Evolutionary conservation across 164 flowering plant genomes (phyloP).

Genomic region (Annona squamosa): DNA sequence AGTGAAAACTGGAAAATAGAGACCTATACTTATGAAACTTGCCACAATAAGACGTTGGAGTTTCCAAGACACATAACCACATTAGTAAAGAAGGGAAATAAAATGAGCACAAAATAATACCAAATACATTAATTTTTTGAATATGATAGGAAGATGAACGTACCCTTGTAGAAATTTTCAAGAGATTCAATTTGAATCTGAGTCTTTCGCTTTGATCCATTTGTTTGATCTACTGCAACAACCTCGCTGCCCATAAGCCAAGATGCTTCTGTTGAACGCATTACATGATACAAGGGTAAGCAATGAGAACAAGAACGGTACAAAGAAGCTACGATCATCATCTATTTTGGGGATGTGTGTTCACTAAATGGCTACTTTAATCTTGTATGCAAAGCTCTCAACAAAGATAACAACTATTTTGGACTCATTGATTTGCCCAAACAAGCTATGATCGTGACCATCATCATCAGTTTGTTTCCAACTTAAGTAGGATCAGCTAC

Average conservation of each 20-base stretch:
- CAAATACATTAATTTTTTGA: background rate
- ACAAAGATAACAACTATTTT: background rate
- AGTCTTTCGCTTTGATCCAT: constrained; percentile 34
- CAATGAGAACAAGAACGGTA: background rate
- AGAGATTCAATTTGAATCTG: constrained; percentile 42
- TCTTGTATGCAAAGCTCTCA: background rate
- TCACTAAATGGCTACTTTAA: background rate
- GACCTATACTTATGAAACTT: background rate
- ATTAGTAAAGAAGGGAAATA: background rate
- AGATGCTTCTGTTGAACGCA: background rate
- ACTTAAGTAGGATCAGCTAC: no score
- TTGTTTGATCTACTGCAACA: constrained; percentile 6
- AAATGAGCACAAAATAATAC: background rate
- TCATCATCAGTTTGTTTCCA: no score
- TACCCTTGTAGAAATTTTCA: constrained; percentile 47
- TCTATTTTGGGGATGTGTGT: background rate
- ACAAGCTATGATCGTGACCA: background rate
- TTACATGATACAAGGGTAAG: no score
- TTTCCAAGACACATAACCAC: background rate
- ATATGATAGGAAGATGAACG: background rate
- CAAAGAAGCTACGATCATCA: background rate
- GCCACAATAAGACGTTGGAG: background rate
- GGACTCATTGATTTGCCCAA: background rate
- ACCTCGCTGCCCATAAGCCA: constrained; percentile 16
- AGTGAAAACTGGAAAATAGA: background rate